Base-by-base conservation (phyloP, 306 rosid species). In the Cucumis melo region DNA sequence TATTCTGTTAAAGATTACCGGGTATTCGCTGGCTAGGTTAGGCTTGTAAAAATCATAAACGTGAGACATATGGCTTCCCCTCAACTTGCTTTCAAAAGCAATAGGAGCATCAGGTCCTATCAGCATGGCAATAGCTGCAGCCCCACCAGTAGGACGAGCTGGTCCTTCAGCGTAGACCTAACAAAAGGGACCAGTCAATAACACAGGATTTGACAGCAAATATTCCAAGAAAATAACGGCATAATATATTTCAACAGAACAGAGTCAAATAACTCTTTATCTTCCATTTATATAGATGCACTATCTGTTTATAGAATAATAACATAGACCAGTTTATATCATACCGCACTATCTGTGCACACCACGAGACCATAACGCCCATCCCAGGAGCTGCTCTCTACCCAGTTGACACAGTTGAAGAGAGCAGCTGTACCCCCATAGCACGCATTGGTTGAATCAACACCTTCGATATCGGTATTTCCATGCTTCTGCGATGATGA, bases 91-190 rank as follows among this genome's bases (percentile, higher is more conserved):
- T 80, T 94, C 99, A 81, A 94, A 90, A 82, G 89, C 82, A 79
- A 94, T 85, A 61, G 99, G 92, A 63, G 99, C 97, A 86, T 94
- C 95, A 76, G 93, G 96, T 79, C 99, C 99, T 61, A 94, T 82
- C 77, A 94, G 90, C 83, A 92, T 51, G 74, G 99, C 99, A 85
- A 94, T 92, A 68, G 99, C 97, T 78, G 97, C 99, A 59, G 99
- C 99, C 86, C 99, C 99, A 55, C 99, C 97, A 15, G 99, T 94
- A 53, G 99, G 99, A 64, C 99, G 88, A 74, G 99, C 99, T 15
- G 99, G 99, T 79, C 99, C 99, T 83, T 94, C 99, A 23, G 99
- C 99, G 74, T 95, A 95, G 60, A 95, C 98, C 99, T 95, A 88
- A 78, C 76, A 83, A 79, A 83, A 79, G 44, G 80, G 61, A 78